Conservation (phyloP, 768 basidiomycete species). For the Pilatotrama ljubarskyi region DNA sequence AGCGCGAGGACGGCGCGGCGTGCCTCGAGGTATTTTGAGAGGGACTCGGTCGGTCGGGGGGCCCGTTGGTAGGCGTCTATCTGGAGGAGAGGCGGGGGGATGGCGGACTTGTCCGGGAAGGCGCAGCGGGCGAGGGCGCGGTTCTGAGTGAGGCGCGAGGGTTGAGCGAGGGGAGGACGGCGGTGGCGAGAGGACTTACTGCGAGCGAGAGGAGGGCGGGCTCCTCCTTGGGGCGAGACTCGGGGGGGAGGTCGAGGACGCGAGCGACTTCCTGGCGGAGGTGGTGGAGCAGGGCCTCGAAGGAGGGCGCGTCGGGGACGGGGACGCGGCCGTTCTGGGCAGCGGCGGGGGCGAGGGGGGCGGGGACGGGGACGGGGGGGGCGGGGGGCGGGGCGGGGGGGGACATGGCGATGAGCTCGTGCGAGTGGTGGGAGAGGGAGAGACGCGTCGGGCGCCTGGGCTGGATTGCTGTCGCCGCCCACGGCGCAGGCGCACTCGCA, state of each 20-base stretch:
- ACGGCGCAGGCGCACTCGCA: not conserved
- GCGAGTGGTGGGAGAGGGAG: conserved; percentile 21
- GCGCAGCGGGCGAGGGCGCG: conserved; percentile 19
- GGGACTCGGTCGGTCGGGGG: conserved; percentile 12
- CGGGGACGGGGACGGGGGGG: not conserved
- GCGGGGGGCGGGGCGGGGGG: not conserved
- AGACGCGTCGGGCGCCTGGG: conserved; percentile 20
- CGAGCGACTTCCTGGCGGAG: conserved; percentile 18
- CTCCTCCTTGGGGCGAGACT: conserved; percentile 15
- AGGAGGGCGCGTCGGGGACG: conserved; percentile 11
- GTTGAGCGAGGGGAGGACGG: not conserved
- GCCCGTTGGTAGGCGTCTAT: conserved; percentile 19
- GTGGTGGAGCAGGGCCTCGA: conserved; percentile 16
- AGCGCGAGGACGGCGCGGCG: conserved; percentile 17
- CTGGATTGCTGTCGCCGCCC: not conserved
- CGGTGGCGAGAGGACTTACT: conserved; percentile 1
- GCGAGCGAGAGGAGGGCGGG: conserved; percentile 11
- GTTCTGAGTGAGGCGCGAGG: conserved; percentile 12
- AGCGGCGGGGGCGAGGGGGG: not conserved
- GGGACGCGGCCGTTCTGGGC: conserved; percentile 1
- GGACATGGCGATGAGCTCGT: conserved; percentile 13
- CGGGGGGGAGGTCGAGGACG: conserved; percentile 18
- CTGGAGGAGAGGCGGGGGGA: conserved; percentile 20
- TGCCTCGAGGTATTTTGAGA: conserved; percentile 17
- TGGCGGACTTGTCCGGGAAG: conserved; percentile 13